Evolutionary conservation across 192 early-diverging fungal species (phyloP).

Genomic region (Chytriomyces sp.): DNA sequence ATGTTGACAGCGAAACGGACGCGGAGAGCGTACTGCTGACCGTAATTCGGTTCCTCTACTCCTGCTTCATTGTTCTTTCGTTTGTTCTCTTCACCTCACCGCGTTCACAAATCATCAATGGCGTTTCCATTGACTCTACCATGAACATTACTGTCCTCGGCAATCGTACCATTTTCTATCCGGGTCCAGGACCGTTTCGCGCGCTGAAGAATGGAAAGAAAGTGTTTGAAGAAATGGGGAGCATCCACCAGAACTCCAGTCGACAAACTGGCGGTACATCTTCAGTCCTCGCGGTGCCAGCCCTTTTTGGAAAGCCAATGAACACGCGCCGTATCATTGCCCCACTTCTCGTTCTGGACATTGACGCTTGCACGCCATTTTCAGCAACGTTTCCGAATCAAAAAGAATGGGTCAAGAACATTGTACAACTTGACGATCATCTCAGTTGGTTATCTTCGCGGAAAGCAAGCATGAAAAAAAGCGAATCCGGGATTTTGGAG

Average conservation of each 20-base stretch:
- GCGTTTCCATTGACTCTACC: constrained; percentile 26
- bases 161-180: not conserved
- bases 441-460: not conserved
- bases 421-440: not conserved
- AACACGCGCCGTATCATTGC: not conserved
- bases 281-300: constrained; percentile 40
- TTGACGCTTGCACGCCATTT: constrained; percentile 44
- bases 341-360: constrained; percentile 30
- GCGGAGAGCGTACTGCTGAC: constrained; percentile 18
- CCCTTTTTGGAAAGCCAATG: constrained; percentile 39
- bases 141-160: constrained; percentile 32
- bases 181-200: no score
- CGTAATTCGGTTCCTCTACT: constrained; percentile 23
- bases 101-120: constrained; percentile 16
- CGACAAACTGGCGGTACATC: not conserved
- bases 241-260: not conserved
- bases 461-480: not conserved
- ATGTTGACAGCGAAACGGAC: constrained; percentile 7
- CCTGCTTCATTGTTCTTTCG: constrained; percentile 31
- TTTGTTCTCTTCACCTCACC: constrained; percentile 30
- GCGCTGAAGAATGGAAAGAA: not conserved
- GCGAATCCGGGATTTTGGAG: not conserved
- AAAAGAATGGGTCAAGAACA: constrained; percentile 1
- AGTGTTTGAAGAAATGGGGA: not conserved
- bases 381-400: constrained; percentile 20